Conservation (phyloP, 2,329 filamentous ascomycete genomes). For the Sporothrix phasma region DNA sequence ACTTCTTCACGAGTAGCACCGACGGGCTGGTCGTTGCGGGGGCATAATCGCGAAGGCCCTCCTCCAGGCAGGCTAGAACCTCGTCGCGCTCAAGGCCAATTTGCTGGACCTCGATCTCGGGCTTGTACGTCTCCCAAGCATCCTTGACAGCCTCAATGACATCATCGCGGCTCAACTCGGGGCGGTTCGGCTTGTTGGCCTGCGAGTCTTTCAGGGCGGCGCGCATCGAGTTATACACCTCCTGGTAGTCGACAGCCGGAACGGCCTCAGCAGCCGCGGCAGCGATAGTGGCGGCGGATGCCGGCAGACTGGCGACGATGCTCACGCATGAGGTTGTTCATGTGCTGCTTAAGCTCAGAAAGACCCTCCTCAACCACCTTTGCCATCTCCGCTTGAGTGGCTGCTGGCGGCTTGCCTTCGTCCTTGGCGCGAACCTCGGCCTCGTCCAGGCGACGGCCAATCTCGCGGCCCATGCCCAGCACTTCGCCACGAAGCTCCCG, state of each 20-base stretch:
- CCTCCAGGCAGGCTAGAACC: slow-evolving; percentile 73
- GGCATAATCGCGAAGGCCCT: slow-evolving; percentile 73
- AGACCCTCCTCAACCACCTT: slow-evolving; percentile 72
- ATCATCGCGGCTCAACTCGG: slow-evolving; percentile 62
- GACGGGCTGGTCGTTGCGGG: slow-evolving; percentile 40
- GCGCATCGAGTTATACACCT: slow-evolving; percentile 77
- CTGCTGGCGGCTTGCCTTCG: slow-evolving; percentile 38
- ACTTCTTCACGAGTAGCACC: slow-evolving; percentile 75
- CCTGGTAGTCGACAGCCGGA: slow-evolving; percentile 60
- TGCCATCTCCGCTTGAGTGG: slow-evolving; percentile 60
- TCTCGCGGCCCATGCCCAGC: slow-evolving; percentile 84
- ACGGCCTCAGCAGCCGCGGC: slow-evolving; percentile 43
- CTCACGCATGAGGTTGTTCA: slow-evolving; percentile 70
- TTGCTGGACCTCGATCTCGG: slow-evolving; percentile 82
- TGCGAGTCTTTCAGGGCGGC: slow-evolving; percentile 59
- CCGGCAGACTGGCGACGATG: slow-evolving; percentile 58
- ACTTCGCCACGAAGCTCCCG: slow-evolving; percentile 87
- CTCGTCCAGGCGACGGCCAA: slow-evolving; percentile 77
- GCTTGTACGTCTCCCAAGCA: slow-evolving; percentile 90
- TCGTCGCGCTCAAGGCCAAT: slow-evolving; percentile 86
- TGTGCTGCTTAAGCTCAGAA: slow-evolving; percentile 71
- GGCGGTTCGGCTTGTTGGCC: slow-evolving; percentile 35
- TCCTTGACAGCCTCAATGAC: slow-evolving; percentile 80
- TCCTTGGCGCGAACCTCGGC: slow-evolving; percentile 46
- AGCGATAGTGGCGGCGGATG: slow-evolving; percentile 32